Base-by-base conservation (phyloP, 306 rosid genomes). In the Vigna nakashimae region DNA sequence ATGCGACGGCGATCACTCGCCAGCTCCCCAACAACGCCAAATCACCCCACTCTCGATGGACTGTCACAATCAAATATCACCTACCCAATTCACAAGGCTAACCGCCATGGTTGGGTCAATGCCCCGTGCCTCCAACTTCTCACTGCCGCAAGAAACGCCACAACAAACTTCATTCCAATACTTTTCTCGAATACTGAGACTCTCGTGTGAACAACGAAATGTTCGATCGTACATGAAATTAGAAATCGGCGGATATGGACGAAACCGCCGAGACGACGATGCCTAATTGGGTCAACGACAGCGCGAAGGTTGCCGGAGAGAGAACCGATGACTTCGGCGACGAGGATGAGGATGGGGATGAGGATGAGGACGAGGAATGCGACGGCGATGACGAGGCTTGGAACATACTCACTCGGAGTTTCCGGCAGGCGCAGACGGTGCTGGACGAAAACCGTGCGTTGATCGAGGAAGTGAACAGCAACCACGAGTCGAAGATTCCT, bases 391-490 rank as follows among this genome's bases (percentile, higher is more conserved):
- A 59, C 9, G 81, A 68, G 69, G 81, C 69, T 26, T 77, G 75
- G 83, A 60, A 55, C 49, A 48, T 53, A 68, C 78, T 81, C 14
- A 73, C 64, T 53, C 68, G 65, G 74, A 81, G 79, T 60, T 85
- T 85, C 67, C 63, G 38, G 1, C 81, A 85, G 65, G 88, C 77
- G 28, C 88, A 85, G 46, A 62, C 43, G 34, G 76, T 81, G 65
- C 86, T 85, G 22, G 86, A 85, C 22, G 81, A 78, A 79, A 85
- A 81, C 76, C 64, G 57, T 24, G 56, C 20, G 2, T 65, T 85
- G 86, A 82, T 85, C 45, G 45, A 85, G 22, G 64, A 74, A 42
- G 86, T 85, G 81, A 85, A 78, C 73, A 75, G 80, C 24, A 85
- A 85, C 49, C 86, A 85, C 36, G 51, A 20, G 51, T 85, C 86